Percentiles rank a stretch among this genome's conserved stretches.
These are phyloP conservation scores for Colletotrichum sp. DNA, from an alignment of 2,329 filamentous ascomycete genomes.

Conservation along the genomic window DNA sequence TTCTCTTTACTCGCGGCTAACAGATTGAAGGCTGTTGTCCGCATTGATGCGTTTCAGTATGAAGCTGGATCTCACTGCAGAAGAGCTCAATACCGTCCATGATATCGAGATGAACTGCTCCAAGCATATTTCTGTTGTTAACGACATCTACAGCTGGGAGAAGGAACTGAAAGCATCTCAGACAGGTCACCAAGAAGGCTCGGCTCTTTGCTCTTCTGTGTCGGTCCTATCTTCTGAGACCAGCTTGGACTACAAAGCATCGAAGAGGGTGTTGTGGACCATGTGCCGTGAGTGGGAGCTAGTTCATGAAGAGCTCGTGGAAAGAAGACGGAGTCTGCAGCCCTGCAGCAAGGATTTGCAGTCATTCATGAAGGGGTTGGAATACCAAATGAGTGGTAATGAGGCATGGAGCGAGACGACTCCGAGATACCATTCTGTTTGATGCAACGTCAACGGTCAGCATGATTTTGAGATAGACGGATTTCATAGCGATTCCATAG, in stretches of 20 bases:
- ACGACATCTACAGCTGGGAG: constrained; percentile 46
- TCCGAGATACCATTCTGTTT: not conserved
- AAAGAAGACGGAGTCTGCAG: not conserved
- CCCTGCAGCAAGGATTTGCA: not conserved
- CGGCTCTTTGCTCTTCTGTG: not conserved
- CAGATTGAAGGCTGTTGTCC: constrained; percentile 29
- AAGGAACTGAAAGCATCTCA: constrained; percentile 33
- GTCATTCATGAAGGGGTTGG: constrained; percentile 7
- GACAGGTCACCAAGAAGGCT: not conserved
- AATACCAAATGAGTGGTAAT: constrained; percentile 20
- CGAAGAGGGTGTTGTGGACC: not conserved
- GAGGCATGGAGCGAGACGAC: constrained; percentile 15
- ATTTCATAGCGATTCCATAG: not conserved
- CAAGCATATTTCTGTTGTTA: constrained; percentile 43
- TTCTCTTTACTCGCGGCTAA: not conserved
- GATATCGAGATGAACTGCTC: constrained; percentile 37
- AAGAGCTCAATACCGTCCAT: constrained; percentile 28
- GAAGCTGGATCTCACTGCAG: constrained; percentile 28
- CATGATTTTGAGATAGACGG: not conserved
- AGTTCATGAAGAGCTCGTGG: not conserved
- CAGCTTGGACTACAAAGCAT: not conserved
- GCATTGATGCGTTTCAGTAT: constrained; percentile 43
- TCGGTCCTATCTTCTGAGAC: not conserved
- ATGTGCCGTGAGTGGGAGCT: not conserved
- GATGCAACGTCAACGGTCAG: not conserved